Percentiles rank a stretch among this genome's conserved stretches.
Evolutionary conservation across 768 basidiomycete species (phyloP).

Genomic region (Kwoniella dendrophila): DNA sequence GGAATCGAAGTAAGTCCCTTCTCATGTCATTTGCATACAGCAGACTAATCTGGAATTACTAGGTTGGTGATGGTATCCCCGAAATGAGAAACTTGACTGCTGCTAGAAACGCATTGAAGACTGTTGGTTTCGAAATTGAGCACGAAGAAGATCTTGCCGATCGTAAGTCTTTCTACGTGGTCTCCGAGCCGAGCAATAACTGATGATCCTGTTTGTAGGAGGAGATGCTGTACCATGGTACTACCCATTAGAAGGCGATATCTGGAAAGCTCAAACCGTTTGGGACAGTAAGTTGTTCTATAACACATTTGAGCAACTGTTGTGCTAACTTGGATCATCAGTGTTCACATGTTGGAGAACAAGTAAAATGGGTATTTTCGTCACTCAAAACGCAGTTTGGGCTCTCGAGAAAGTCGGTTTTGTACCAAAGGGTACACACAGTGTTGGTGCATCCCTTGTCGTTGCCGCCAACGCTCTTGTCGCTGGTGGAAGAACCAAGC

Average conservation of each 20-base stretch:
- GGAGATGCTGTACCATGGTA: slow-evolving; percentile 71
- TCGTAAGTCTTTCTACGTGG: slow-evolving; percentile 65
- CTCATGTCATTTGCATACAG: not conserved
- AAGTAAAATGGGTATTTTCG: slow-evolving; percentile 79
- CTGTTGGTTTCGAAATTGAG: slow-evolving; percentile 82
- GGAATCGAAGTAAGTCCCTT: slow-evolving; percentile 65
- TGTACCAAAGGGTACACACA: slow-evolving; percentile 87
- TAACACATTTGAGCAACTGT: not conserved
- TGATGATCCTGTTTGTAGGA: slow-evolving; percentile 27
- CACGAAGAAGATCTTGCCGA: slow-evolving; percentile 94
- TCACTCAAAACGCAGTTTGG: slow-evolving; percentile 79
- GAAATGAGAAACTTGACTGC: slow-evolving; percentile 82
- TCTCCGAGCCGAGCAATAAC: not conserved
- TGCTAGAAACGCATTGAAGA: slow-evolving; percentile 74
- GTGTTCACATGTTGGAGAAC: slow-evolving; percentile 68
- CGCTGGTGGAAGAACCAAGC: slow-evolving; percentile 79
- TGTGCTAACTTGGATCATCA: slow-evolving; percentile 19
- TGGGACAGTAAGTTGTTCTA: slow-evolving; percentile 67
- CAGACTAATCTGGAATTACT: not conserved
- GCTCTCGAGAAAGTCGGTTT: slow-evolving; percentile 74
- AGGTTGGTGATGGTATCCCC: slow-evolving; percentile 91
- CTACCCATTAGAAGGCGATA: slow-evolving; percentile 93
- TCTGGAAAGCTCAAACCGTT: slow-evolving; percentile 84
- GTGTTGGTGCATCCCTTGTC: slow-evolving; percentile 86
- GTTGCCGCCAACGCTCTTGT: slow-evolving; percentile 77